Conservation (phyloP, 2,329 filamentous ascomycete genomes). For the Colletotrichum sp. region DNA sequence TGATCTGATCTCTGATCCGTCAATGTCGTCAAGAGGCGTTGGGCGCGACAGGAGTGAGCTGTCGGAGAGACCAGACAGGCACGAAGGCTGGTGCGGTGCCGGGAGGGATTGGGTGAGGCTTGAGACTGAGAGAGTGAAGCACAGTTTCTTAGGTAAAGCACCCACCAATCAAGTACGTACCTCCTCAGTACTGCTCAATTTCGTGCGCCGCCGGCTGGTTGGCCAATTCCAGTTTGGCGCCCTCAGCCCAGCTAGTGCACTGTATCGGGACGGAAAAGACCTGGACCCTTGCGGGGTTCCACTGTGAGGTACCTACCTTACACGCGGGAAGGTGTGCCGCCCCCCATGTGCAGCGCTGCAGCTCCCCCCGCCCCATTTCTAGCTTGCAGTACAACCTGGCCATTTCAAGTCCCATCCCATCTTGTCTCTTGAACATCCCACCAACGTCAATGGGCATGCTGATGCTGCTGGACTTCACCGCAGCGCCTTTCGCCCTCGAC, state of each 20-base stretch:
- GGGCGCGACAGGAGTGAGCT: not conserved
- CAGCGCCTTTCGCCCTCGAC: constrained; percentile 3
- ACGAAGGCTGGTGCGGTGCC: not conserved
- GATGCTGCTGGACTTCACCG: constrained; percentile 12
- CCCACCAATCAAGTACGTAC: not conserved
- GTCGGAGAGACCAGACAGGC: not conserved
- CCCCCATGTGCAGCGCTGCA: constrained; percentile 12
- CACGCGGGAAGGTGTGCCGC: not conserved
- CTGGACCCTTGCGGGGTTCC: constrained; percentile 2
- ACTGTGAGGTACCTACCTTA: not conserved
- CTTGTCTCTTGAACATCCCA: not conserved
- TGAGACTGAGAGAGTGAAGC: not conserved
- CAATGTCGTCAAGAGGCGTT: not conserved
- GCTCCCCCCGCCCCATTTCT: constrained; percentile 9
- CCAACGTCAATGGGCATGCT: constrained; percentile 14
- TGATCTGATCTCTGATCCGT: not conserved
- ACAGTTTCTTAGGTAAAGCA: not conserved
- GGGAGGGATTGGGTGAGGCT: not conserved
- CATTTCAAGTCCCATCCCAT: not conserved
- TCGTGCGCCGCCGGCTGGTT: not conserved
- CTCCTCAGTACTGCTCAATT: not conserved
- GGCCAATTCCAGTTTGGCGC: not conserved
- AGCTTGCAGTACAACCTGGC: constrained; percentile 20
- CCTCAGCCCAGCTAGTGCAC: not conserved
- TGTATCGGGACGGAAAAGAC: not conserved